Evolutionary conservation across 495 filamentous ascomycete species (phyloP), one percentile per base, ranked within the genome.

Genomic region (Penicillium flavigenum): DNA sequence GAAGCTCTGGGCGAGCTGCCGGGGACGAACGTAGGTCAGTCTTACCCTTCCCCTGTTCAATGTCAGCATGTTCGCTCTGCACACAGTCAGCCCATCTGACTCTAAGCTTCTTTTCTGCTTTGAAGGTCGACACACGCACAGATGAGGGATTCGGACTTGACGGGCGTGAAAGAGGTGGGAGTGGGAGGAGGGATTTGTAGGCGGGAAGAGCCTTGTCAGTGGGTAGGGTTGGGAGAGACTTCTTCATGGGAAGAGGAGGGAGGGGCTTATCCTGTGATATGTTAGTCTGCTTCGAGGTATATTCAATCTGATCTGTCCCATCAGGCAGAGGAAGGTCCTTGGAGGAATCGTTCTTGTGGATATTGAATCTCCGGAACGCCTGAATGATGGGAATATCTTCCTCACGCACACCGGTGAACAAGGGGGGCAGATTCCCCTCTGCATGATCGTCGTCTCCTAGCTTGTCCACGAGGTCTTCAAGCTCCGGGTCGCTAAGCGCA

Each of bases 351-450:
- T 53, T 24, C 24, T 29, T 31, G 38, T 43, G 38, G n/a, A 43
- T 5, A 27, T 26, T 32, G 38, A 43, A 53, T 17, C 27, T 41
- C 5, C 24, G 38, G 26, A 53, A 43, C 12, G 38, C 26, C 22
- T 43, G 38, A n/a, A 43, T 31, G n/a, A 44, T 53, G n/a, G n/a
- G 26, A 29, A 43, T 32, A 29, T 53, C 36, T 29, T 27, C 17
- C 39, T 42, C 14, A 7, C 12, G 1, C 4, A 32, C n/a, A 5
- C 26, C 51, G 9, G 34, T 8, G 17, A 44, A 53, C n/a, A 43
- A 20, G 1, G 39, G 24, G 12, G 51, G 27, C n/a, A 32, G 4
- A 31, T 5, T 0, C 2, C 20, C 24, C 16, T 5, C 38, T 3
- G 0, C 26, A 29, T 31, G 16, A 5, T 9, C 17, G 5, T 24